A percentile compares a stretch with the other conserved stretches of the same genome.
Conservation (phyloP, 257 asterid species). For the Nemophila menziesii region DNA sequence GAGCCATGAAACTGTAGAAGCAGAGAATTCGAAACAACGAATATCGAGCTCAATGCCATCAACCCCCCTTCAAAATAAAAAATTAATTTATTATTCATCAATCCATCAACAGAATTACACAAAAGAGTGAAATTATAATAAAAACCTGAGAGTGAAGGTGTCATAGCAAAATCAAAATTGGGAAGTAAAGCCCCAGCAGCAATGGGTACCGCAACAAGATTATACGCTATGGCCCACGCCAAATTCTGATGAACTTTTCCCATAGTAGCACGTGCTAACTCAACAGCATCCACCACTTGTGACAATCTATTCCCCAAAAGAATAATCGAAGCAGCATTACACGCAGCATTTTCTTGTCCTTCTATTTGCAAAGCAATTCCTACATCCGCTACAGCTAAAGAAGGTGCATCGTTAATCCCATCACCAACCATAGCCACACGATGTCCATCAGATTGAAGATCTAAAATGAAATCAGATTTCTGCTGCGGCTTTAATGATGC, state of each 20-base stretch:
- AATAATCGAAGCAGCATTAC: conserved; percentile 90
- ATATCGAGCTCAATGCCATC: conserved; percentile 91
- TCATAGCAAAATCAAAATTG: conserved; percentile 85
- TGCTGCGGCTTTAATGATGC: conserved; percentile 79
- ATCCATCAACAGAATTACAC: neutral
- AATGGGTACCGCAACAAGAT: conserved; percentile 72
- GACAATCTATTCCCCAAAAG: conserved; percentile 85
- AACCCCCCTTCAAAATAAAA: conserved; percentile 58
- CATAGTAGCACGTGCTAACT: conserved; percentile 87
- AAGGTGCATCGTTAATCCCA: conserved; percentile 96
- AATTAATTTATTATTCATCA: neutral
- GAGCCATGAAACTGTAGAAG: conserved; percentile 68
- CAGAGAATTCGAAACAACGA: conserved; percentile 78
- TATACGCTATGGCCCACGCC: conserved; percentile 92
- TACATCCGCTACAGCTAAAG: conserved; percentile 95
- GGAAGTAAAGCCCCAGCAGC: conserved; percentile 94
- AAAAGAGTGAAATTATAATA: conserved; percentile 5
- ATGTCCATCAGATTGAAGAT: conserved; percentile 77
- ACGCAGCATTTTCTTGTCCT: conserved; percentile 96
- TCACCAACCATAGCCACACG: conserved; percentile 97
- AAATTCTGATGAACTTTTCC: conserved; percentile 80
- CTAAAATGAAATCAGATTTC: conserved; percentile 60
- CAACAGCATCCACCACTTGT: conserved; percentile 87
- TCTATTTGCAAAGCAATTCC: conserved; percentile 91
- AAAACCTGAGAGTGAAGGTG: conserved; percentile 84